Base-by-base conservation (phyloP, 116 monocot species). In the Iris pallida region DNA sequence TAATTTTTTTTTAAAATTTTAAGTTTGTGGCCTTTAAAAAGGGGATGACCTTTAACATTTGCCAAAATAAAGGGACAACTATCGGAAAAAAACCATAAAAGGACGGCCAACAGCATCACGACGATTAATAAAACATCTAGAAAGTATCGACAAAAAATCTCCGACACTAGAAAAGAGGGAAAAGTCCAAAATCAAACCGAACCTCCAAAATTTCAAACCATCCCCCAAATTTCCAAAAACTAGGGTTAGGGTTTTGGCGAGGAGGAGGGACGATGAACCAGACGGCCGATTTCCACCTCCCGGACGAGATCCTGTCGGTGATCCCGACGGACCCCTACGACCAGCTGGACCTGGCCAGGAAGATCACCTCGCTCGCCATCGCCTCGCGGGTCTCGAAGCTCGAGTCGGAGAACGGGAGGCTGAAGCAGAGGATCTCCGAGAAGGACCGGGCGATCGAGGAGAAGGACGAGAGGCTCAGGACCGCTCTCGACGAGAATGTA, bases 321-420 rank as follows among this genome's bases (percentile, higher is more conserved):
- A 83, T 98, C 49, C 93, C 98, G 8, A 73, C 79, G 64, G 98
- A 93, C 74, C 92, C 93, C 2, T 85, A 90, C 76, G 93, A 90
- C 54, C 98, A 88, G 74, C 76, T 98, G 46, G 90, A 98, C 71
- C 64, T 98, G 16, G 98, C 98, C 20, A 75, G 93, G 80, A 87
- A 86, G 72, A 90, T 98, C 81, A 98, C 98, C 48, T 83, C 93
- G 55, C 78, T 93, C 75, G 98, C 98, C 46, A 86, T 98, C 20
- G 87, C 90, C 7, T 93, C 93, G 8, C 78, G 90, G 53, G 98
- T 93, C 15, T 85, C 93, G 10, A 74, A 72, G 74, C 81, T 96
- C 8, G 96, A 96, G 64, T 59, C 61, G 7, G 96, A 96, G 79
- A 47, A 68, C 13, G 83, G 69, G 51, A 55, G 76, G 51, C 69